These are phyloP conservation scores for Lentinula edodes DNA, from an alignment of 768 basidiomycete species.

Conservation along the genomic window DNA sequence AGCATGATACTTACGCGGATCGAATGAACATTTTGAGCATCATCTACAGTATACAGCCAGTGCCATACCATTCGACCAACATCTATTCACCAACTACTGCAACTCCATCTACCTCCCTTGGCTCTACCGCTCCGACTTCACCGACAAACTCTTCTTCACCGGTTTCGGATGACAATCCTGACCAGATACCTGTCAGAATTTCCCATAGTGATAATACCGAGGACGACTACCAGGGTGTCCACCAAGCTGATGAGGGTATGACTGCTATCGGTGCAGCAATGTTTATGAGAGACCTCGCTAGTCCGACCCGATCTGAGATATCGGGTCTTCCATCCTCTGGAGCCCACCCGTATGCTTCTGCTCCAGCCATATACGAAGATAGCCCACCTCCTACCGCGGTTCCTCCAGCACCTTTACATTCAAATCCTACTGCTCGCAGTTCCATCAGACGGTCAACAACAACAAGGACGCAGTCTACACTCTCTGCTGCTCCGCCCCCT, in stretches of 20 bases:
- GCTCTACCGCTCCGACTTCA: constrained; percentile 47
- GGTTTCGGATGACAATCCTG: constrained; percentile 38
- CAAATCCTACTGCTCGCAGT: constrained; percentile 29
- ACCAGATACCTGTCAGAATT: constrained; percentile 20
- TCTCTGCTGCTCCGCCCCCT: constrained; percentile 63
- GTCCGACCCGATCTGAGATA: constrained; percentile 19
- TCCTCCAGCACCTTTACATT: constrained; percentile 8
- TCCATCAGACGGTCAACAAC: constrained; percentile 42
- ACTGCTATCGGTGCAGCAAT: constrained; percentile 44
- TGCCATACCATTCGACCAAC: constrained; percentile 47
- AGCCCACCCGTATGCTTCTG: constrained; percentile 47
- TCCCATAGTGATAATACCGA: constrained; percentile 29
- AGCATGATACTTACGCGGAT: constrained; percentile 96
- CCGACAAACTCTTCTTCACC: constrained; percentile 43
- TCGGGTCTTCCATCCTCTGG: constrained; percentile 12
- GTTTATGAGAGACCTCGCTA: constrained; percentile 34
- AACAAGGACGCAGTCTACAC: constrained; percentile 47
- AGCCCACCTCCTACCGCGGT: constrained; percentile 18
- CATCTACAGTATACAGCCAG: constrained; percentile 81
- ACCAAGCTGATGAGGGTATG: constrained; percentile 22
- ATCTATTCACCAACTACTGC: constrained; percentile 22
- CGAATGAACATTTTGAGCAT: constrained; percentile 89
- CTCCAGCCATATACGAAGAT: constrained; percentile 29
- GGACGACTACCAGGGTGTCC: constrained; percentile 24
- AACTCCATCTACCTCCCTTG: constrained; percentile 30